phyloP scores from a whole-genome alignment of 768 basidiomycete species.

The Hebeloma cylindrosporum region DNA sequence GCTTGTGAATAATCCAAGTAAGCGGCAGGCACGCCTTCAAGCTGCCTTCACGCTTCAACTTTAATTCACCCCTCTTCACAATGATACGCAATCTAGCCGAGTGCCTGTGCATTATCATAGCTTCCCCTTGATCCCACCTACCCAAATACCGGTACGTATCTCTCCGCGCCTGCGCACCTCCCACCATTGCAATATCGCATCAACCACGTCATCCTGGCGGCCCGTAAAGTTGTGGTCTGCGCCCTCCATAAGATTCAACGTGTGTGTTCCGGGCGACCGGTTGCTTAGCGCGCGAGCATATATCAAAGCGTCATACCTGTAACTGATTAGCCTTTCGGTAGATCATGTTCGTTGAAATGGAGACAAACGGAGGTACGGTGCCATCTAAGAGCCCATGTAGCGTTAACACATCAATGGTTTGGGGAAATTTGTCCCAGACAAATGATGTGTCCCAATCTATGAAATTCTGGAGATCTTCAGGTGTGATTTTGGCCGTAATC shows the following conservation, averaged over 20 bases:
- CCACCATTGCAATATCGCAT: slow-evolving; percentile 71
- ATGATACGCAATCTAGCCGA: slow-evolving; percentile 1
- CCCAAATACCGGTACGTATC: slow-evolving; percentile 64
- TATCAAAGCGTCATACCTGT: slow-evolving; percentile 70
- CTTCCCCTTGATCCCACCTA: slow-evolving; percentile 48
- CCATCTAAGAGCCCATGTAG: slow-evolving; percentile 73
- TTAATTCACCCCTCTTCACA: slow-evolving; percentile 2
- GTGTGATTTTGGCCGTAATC: slow-evolving; percentile 50
- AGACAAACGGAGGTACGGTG: slow-evolving; percentile 67
- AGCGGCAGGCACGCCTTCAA: no score
- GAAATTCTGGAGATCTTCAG: slow-evolving; percentile 62
- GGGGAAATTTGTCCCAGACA: slow-evolving; percentile 70
- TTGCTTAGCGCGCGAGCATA: slow-evolving; percentile 61
- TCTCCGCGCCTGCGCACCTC: slow-evolving; percentile 42
- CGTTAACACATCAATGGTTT: slow-evolving; percentile 63
- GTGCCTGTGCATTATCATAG: slow-evolving; percentile 17
- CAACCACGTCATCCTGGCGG: slow-evolving; percentile 65
- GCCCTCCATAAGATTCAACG: slow-evolving; percentile 64
- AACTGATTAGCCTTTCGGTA: slow-evolving; percentile 3
- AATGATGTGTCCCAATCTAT: slow-evolving; percentile 63
- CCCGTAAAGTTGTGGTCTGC: slow-evolving; percentile 81
- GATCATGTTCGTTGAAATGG: slow-evolving; percentile 1
- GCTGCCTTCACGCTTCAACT: no score
- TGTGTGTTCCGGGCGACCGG: slow-evolving; percentile 67
- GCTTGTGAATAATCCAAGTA: no score